These are phyloP conservation scores for Cystofilobasidium bisporidii DNA, from an alignment of 768 basidiomycete species.

Conservation along the genomic window DNA sequence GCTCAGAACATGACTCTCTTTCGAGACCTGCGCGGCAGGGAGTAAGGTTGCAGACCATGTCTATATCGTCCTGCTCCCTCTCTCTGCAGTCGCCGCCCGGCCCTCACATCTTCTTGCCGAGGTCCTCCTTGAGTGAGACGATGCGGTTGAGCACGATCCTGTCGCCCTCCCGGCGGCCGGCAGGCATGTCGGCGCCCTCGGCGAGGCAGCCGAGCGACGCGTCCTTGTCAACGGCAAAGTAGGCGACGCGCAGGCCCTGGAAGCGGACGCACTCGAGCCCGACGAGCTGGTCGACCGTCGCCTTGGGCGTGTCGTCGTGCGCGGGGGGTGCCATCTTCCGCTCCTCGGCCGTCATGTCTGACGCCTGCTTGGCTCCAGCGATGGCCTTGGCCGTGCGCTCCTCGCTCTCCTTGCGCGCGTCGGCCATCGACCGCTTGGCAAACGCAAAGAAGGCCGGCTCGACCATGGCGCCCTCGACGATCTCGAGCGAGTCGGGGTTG, in stretches of 20 bases:
- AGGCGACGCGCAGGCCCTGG: conserved; percentile 90
- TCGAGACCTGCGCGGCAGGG: too few species aligned
- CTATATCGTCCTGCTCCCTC: too few species aligned
- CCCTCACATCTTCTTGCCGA: conserved; percentile 53
- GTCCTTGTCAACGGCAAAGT: conserved; percentile 88
- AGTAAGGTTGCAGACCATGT: too few species aligned
- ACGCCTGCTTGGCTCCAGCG: conserved; percentile 42
- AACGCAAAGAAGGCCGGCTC: conserved; percentile 84
- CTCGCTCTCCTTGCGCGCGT: conserved; percentile 51
- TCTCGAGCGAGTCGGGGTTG: conserved; percentile 67
- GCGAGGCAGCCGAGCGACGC: conserved; percentile 58
- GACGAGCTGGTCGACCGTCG: conserved; percentile 66
- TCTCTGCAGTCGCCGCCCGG: too few species aligned
- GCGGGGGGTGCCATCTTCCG: conserved; percentile 43
- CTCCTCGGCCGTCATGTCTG: too few species aligned
- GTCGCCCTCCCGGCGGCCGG: conserved; percentile 58
- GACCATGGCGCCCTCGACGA: conserved; percentile 68
- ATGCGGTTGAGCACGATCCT: conserved; percentile 78
- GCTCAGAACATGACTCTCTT: too few species aligned
- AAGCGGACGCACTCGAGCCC: conserved; percentile 90
- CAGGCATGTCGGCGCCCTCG: conserved; percentile 43
- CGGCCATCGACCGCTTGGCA: conserved; percentile 55
- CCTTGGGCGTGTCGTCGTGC: conserved; percentile 50
- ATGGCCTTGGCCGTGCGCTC: conserved; percentile 46
- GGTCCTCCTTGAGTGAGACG: conserved; percentile 89